phyloP scores from a whole-genome alignment of 2,329 filamentous ascomycete genomes.

The Emmonsiellopsis sp. region DNA sequence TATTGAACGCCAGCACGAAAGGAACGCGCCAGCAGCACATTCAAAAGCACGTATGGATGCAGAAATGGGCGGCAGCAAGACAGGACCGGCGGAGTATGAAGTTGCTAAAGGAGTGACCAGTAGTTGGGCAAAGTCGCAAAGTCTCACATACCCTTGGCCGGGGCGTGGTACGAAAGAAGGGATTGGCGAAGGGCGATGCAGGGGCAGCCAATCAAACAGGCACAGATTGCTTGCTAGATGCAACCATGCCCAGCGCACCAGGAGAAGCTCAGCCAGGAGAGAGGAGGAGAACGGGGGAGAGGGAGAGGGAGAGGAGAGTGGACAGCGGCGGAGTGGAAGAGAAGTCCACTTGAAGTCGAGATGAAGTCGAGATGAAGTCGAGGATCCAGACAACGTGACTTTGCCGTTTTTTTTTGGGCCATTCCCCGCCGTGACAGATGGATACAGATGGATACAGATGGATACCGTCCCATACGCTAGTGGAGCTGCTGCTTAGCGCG shows the following conservation, averaged over 20 bases:
- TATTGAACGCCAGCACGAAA: not conserved
- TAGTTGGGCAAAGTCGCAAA: not conserved
- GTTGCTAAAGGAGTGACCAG: not conserved
- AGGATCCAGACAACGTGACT: conserved; percentile 3
- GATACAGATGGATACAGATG: not conserved
- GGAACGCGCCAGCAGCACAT: not conserved
- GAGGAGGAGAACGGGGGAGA: not conserved
- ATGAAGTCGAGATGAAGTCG: not conserved
- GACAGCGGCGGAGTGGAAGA: not conserved
- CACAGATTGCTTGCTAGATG: not conserved
- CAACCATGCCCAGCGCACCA: not conserved
- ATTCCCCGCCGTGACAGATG: not conserved
- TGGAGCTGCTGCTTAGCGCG: too few relatives aligned
- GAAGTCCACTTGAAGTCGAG: not conserved
- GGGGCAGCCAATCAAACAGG: not conserved
- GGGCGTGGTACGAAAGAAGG: not conserved
- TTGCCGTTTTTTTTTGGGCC: too few relatives aligned
- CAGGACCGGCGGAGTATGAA: not conserved
- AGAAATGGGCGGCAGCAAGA: not conserved
- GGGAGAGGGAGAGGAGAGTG: not conserved
- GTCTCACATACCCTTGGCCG: not conserved
- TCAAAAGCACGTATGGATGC: not conserved
- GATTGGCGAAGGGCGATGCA: not conserved
- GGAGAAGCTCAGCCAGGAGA: not conserved
- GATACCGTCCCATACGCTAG: not conserved